Base-by-base conservation (phyloP, 23 red algal genomes). In the Gracilaria gracilis region DNA sequence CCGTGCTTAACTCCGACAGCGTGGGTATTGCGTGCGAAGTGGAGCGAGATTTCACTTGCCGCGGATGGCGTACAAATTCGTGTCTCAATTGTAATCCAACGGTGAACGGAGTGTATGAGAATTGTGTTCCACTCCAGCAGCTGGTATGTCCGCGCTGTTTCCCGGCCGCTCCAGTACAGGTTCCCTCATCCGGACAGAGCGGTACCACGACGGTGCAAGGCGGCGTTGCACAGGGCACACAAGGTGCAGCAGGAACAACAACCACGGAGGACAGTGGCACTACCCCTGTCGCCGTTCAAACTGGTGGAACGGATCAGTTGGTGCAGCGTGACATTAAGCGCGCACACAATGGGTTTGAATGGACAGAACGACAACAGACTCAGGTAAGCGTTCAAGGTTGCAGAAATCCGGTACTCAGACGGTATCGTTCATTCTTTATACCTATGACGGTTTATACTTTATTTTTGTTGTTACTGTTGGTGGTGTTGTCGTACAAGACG, bases 401-500 rank as follows among this genome's bases (percentile, higher is more conserved):
- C 59, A 14, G 81, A 23, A 38, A 51, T 20, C 39, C 46, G 31
- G 81, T 85, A 38, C 37, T 85, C 37, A 85, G 81, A 66, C 54
- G 81, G 40, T 85, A 85, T 85, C 51, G 81, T 4, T 28, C 44
- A 29, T 85, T 85, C 57, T 85, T 85, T 19, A 70, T 85, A 39
- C 81, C 81, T 4, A 69, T 85, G 59, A 85, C 81, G 16, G 81
- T 85, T 14, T 85, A 85, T 29, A 69, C 81, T 17, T n/a, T 85
- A 9, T 85, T 85, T 85, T 47, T 85, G 61, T 46, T 69, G 57
- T 31, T 85, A 15, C 61, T 85, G 36, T 85, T 85, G 81, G 20
- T 85, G 12, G 65, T 85, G 13, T 49, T 85, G 65, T 70, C 81
- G 58, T 85, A 49, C 61, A 85, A 85, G 81, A 50, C 57, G 44